Base-by-base conservation (phyloP, 306 rosid genomes). In the Quercus alba region DNA sequence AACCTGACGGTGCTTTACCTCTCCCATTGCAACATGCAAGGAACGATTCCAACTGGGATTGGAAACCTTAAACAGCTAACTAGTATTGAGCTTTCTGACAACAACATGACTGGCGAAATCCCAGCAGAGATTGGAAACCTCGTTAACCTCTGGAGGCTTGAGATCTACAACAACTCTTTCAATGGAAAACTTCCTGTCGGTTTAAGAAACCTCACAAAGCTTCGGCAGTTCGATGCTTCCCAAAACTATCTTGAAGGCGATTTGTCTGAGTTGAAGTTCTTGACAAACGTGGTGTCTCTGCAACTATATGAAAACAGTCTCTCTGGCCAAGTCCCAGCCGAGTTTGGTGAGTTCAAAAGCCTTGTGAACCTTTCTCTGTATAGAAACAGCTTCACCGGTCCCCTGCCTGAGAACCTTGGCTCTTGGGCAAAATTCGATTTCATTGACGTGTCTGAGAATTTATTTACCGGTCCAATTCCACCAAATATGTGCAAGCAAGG, bases 361-460 rank as follows among this genome's bases (percentile, higher is more conserved):
- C 93, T 95, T 0, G 56, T 54, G 20, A 73, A 64, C 41, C 15
- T 95, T 3, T 95, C 99, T 5, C 46, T 95, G n/a, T 95, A 95
- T 44, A 69, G 80, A 8, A 95, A 95, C 85, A 72, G 19, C 18
- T 79, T 95, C 41, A 89, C 88, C 0, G 99, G 99, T 76, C 75
- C 85, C 30, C 81, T 95, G 77, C 99, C 99, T 64, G 87, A 86
- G 73, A 83, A 88, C 30, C 15, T 90, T 18, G 99, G 99, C 14
- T 95, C 93, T 6, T 91, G 88, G 98, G 33, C 97, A 0, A 74
- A 83, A 19, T 82, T 88, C 20, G 6, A 23, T 55, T 91, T 20
- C 92, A 91, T 95, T 6, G 99, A 95, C 71, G 94, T 85, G 9
- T 89, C 99, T 11, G 97, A 90, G 76, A 95, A 95, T 76, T 77